Conservation (phyloP, 2,329 filamentous ascomycete genomes). For the Neodidymelliopsis sp. region DNA sequence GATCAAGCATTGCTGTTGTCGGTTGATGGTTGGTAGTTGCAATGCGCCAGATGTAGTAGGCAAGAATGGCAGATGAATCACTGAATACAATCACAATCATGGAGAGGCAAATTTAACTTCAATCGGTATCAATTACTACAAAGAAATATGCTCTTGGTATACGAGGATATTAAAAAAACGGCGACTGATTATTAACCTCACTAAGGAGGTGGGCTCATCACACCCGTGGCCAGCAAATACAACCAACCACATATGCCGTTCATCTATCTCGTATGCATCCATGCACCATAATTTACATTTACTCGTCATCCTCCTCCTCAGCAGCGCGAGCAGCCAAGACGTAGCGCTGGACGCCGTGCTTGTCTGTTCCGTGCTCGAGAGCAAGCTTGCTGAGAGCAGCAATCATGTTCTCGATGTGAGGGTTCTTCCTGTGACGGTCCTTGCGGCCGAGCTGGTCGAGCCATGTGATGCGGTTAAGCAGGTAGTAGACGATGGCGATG, state of each 20-base stretch:
- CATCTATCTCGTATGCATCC: conserved; percentile 26
- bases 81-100: conserved; percentile 5
- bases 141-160: conserved; percentile 43
- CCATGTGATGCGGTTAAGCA: conserved; percentile 66
- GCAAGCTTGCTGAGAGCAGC: conserved; percentile 70
- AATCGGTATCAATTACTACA: conserved; percentile 34
- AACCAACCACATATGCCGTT: conserved; percentile 38
- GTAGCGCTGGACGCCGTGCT: conserved; percentile 55
- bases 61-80: too few relatives aligned
- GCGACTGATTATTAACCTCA: conserved; percentile 40
- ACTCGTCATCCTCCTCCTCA: conserved; percentile 59
- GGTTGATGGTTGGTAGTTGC: too few relatives aligned
- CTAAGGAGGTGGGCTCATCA: conserved; percentile 33
- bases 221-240: conserved; percentile 30
- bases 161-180: conserved; percentile 39
- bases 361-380: conserved; percentile 65
- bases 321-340: conserved; percentile 55
- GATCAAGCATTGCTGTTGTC: too few relatives aligned
- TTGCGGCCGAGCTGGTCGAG: conserved; percentile 70
- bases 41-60: too few relatives aligned
- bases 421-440: conserved; percentile 67
- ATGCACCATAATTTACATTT: conserved; percentile 27
- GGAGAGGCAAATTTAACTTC: conserved; percentile 7
- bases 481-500: conserved; percentile 70
- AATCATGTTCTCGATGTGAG: conserved; percentile 71